Evolutionary conservation across 768 basidiomycete species (phyloP).

Genomic region (Pleurotus tuoliensis): DNA sequence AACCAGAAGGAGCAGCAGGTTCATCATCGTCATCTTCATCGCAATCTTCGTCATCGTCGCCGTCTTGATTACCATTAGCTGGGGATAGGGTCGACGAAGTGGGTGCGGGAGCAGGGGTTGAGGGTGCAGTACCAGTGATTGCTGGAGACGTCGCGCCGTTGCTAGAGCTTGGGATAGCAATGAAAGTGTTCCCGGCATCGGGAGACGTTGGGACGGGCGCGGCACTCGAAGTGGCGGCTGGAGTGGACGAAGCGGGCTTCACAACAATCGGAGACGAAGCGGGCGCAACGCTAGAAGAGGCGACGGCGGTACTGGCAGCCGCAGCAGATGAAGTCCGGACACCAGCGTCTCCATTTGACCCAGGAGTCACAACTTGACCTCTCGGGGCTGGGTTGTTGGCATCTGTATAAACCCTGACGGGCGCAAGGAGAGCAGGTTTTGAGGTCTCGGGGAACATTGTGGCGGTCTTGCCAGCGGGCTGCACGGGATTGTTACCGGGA

Average conservation of each 20-base stretch:
- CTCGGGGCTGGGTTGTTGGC: conserved; percentile 32
- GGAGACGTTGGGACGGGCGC: neutral
- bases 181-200: neutral
- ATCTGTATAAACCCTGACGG: conserved; percentile 46
- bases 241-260: neutral
- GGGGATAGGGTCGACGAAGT: neutral
- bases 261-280: neutral
- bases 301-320: neutral
- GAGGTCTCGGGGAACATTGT: conserved; percentile 27
- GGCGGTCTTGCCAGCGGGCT: conserved; percentile 30
- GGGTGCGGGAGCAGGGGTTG: neutral
- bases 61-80: neutral
- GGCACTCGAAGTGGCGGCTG: neutral
- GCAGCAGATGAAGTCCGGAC: conserved; percentile 1
- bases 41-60: too few species aligned
- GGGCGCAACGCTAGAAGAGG: neutral
- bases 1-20: conserved; percentile 6
- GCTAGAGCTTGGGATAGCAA: neutral
- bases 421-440: conserved; percentile 36
- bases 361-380: conserved; percentile 18
- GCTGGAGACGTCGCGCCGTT: neutral
- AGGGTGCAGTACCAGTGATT: neutral
- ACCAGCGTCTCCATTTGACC: conserved; percentile 5
- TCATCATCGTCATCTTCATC: too few species aligned
- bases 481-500: conserved; percentile 54